These are phyloP conservation scores for Moesziomyces antarcticus DNA, from an alignment of 1,284 basidiomycete species.

Conservation along the genomic window DNA sequence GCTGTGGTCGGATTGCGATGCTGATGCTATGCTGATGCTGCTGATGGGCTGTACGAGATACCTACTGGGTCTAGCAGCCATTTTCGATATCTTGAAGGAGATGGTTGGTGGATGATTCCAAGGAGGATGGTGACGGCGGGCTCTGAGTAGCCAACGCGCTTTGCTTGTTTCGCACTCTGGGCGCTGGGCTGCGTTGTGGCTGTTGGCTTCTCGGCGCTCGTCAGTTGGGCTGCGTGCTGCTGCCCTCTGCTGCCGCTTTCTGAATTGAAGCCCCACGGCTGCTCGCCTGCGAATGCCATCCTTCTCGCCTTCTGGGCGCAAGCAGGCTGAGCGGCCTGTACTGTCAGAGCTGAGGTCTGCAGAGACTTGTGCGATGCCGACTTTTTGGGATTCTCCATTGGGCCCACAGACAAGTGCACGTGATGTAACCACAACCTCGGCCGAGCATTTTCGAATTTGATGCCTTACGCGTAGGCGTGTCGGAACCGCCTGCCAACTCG, in stretches of 20 bases:
- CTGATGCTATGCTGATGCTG: conserved; percentile 9
- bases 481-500: background rate
- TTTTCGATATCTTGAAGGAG: conserved; percentile 57
- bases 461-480: background rate
- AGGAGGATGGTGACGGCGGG: conserved; percentile 47
- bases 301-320: too few relatives aligned
- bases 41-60: conserved; percentile 23
- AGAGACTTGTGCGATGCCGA: conserved; percentile 17
- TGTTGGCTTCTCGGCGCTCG: conserved; percentile 1
- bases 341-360: background rate
- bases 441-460: conserved; percentile 1
- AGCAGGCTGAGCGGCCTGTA: background rate
- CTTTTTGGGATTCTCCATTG: background rate
- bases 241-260: background rate
- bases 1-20: conserved; percentile 2
- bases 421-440: conserved; percentile 10
- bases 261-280: background rate
- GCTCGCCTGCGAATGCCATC: background rate
- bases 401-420: background rate
- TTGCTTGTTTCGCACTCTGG: background rate
- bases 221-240: background rate
- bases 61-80: conserved; percentile 62
- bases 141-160: conserved; percentile 35
- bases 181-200: conserved; percentile 1
- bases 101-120: conserved; percentile 52